phyloP scores from a whole-genome alignment of 257 asterid species.

The Forsythia viridissima region DNA sequence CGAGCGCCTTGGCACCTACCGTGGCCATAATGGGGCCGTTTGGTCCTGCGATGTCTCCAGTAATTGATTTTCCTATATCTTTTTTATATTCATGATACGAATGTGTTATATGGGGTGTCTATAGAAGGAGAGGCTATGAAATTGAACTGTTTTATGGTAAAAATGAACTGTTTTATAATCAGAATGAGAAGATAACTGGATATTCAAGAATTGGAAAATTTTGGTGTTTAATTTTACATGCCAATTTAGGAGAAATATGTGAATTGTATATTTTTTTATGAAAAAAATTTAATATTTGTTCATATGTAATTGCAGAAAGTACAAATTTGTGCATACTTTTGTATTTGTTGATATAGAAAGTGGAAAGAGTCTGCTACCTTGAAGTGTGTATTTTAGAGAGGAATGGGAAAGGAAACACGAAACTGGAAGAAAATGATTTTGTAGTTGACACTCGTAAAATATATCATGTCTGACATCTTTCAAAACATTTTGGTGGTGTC shows the following conservation, averaged over 20 bases:
- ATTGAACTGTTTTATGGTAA: background rate
- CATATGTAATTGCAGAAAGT: background rate
- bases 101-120: background rate
- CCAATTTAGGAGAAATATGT: background rate
- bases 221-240: background rate
- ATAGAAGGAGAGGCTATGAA: background rate
- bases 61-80: constrained; percentile 19
- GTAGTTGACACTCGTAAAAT: background rate
- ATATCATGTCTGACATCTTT: background rate
- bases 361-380: background rate
- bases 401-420: background rate
- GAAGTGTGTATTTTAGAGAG: background rate
- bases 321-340: background rate
- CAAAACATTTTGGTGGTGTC: background rate
- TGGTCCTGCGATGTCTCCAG: constrained; percentile 97
- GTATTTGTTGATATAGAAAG: background rate
- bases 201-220: background rate
- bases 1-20: constrained; percentile 92
- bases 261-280: background rate
- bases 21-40: constrained; percentile 95
- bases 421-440: background rate
- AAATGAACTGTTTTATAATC: background rate
- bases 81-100: background rate
- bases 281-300: background rate
- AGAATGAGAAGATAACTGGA: background rate